These are phyloP conservation scores for Vanrija humicola DNA, from an alignment of 1,284 basidiomycete genomes.

Conservation along the genomic window DNA sequence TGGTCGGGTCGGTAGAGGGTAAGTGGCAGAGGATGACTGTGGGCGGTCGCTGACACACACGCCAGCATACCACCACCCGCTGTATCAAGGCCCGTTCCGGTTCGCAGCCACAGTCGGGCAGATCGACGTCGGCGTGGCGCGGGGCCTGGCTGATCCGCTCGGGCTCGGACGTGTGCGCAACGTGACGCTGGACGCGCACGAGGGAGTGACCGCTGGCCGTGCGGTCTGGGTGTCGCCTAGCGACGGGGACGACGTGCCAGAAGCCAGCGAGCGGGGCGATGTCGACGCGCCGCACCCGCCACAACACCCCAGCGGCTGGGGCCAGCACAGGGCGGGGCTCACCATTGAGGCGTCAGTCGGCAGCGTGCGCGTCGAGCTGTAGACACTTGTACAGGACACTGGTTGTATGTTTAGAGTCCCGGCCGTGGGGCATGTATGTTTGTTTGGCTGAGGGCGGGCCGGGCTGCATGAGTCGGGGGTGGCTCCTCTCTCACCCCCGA, in stretches of 20 bases:
- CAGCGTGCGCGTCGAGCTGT: not conserved
- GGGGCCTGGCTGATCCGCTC: slow-evolving; percentile 8
- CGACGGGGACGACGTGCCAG: not conserved
- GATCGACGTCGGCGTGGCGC: slow-evolving; percentile 6
- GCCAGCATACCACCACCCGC: slow-evolving; percentile 12
- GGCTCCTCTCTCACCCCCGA: too few species aligned
- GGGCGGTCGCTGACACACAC: not conserved
- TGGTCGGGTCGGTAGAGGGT: slow-evolving; percentile 11
- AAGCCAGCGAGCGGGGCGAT: not conserved
- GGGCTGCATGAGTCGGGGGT: too few species aligned
- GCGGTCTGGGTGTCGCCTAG: not conserved
- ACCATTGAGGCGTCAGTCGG: not conserved
- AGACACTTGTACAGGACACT: too few species aligned
- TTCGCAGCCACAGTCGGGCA: slow-evolving; percentile 9
- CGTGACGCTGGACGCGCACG: not conserved
- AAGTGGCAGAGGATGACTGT: not conserved
- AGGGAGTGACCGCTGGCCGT: not conserved
- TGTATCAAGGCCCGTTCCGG: slow-evolving; percentile 11
- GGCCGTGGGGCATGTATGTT: too few species aligned
- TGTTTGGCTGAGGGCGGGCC: too few species aligned
- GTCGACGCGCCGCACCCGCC: not conserved
- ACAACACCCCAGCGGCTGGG: not conserved
- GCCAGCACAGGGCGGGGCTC: not conserved
- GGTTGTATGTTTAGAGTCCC: too few species aligned
- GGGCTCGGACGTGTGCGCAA: slow-evolving; percentile 7